Base-by-base conservation (phyloP, 1,139 yeast species). In the Protomyces pachydermus region DNA sequence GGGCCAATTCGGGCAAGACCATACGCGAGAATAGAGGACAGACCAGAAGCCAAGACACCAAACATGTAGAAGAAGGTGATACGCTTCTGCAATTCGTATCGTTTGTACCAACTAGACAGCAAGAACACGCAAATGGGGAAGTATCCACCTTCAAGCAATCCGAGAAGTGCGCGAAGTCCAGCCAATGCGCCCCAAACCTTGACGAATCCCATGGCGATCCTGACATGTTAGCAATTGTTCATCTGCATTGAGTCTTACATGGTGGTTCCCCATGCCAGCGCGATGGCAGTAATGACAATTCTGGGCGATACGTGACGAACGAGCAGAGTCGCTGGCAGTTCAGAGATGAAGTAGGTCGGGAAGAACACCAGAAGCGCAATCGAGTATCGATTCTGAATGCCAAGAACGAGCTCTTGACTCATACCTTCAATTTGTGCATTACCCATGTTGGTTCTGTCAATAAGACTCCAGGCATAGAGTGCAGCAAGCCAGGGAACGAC, bases 291-390 rank as follows among this genome's bases (percentile, higher is more conserved):
- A 28, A 69, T 63, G 68, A 69, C 68, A 16, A 81, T 74, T 68
- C 84, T 88, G 9, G 91, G 91, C 65, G 78, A 79, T 60, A 85
- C 76, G 57, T 77, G 74, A 70, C 86, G 86, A 69, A 87, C 76
- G 58, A 81, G 72, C 72, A 81, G 84, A 72, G 86, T 87, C 25
- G 88, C 83, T 9, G 86, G 76, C 48, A 86, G 79, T 73, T 87
- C 91, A 52, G 38, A 34, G 16, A 84, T 73, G 34, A 85, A 76
- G 71, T 87, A 87, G 14, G 90, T 89, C 18, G 85, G 85, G 70
- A 85, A 87, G 73, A 87, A 87, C 9, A 86, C 80, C 18, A 88
- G 84, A 69, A 77, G 68, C 1, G 87, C 84, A 38, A 77, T 80
- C 70, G 82, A 81, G 73, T 80, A 84, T 70, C 84, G 80, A 10